Conservation (phyloP, 441 rosid species). For the Jatropha podagrica region DNA sequence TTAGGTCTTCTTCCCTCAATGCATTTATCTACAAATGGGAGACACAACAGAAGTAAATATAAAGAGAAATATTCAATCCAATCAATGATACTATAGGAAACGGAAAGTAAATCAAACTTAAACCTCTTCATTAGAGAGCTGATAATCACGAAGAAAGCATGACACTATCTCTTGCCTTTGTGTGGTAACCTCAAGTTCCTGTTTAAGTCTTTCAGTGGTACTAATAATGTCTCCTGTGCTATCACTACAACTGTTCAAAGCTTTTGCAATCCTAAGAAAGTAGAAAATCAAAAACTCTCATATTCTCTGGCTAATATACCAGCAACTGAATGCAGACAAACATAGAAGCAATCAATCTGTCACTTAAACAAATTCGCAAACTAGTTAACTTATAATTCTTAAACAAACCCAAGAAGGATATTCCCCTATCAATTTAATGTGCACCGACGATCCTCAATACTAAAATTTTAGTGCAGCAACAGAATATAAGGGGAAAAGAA, state of each 20-base stretch:
- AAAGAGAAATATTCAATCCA: not conserved
- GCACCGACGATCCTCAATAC: too few relatives aligned
- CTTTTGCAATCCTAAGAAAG: slow-evolving; percentile 67
- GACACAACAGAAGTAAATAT: not conserved
- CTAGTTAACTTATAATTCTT: not conserved
- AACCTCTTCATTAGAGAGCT: slow-evolving; percentile 86
- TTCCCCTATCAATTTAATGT: not conserved
- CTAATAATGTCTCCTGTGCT: slow-evolving; percentile 85
- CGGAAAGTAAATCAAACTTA: not conserved
- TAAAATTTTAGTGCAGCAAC: too few relatives aligned
- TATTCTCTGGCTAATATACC: not conserved
- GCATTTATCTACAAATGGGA: slow-evolving; percentile 62
- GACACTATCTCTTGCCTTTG: slow-evolving; percentile 92
- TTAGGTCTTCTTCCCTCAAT: slow-evolving; percentile 79
- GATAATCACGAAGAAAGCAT: slow-evolving; percentile 93
- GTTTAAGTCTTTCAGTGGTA: slow-evolving; percentile 91
- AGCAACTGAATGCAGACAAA: not conserved
- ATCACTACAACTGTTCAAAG: slow-evolving; percentile 77
- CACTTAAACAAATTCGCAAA: not conserved
- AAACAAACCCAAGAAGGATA: not conserved
- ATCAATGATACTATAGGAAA: not conserved
- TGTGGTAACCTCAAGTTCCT: slow-evolving; percentile 79
- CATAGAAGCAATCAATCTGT: not conserved
- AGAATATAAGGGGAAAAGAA: not conserved
- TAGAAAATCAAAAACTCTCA: not conserved